These are phyloP conservation scores for Vanrija humicola DNA, from an alignment of 1,284 basidiomycete genomes.

Conservation along the genomic window DNA sequence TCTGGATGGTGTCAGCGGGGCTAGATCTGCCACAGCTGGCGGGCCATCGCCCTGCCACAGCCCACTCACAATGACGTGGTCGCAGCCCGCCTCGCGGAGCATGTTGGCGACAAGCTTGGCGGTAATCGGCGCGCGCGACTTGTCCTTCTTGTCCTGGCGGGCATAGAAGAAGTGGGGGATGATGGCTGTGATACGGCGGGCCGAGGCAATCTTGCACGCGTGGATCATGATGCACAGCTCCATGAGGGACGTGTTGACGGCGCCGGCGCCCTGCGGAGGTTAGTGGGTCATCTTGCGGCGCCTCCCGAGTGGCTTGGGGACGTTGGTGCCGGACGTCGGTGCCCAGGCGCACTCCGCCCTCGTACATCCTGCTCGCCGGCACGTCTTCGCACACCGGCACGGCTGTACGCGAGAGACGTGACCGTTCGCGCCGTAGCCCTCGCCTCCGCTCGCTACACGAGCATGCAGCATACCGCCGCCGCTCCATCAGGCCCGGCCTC, in stretches of 20 bases:
- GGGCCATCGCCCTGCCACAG: neutral
- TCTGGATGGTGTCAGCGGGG: slow-evolving; percentile 56
- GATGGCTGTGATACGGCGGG: slow-evolving; percentile 93
- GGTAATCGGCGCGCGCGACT: slow-evolving; percentile 95
- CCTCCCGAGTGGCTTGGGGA: slow-evolving; percentile 14
- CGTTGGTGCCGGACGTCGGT: neutral
- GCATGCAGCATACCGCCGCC: too few species aligned
- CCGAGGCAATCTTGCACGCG: slow-evolving; percentile 96
- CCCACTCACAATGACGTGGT: slow-evolving; percentile 89
- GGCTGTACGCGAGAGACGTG: too few species aligned
- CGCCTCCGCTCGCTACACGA: too few species aligned
- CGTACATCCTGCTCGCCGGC: neutral
- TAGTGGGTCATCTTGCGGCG: slow-evolving; percentile 16
- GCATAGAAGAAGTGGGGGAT: slow-evolving; percentile 93
- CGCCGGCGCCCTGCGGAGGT: slow-evolving; percentile 39
- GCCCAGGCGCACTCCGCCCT: neutral
- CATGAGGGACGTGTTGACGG: slow-evolving; percentile 83
- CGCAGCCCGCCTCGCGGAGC: slow-evolving; percentile 94
- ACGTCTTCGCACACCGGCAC: too few species aligned
- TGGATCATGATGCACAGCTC: slow-evolving; percentile 99
- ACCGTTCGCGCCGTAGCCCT: too few species aligned
- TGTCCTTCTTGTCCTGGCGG: slow-evolving; percentile 99
- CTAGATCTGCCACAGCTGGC: too few species aligned
- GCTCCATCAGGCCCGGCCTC: too few species aligned
- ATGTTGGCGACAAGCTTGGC: slow-evolving; percentile 99